Base-by-base conservation (phyloP, 306 rosid species). In the Acacia melanoxylon region DNA sequence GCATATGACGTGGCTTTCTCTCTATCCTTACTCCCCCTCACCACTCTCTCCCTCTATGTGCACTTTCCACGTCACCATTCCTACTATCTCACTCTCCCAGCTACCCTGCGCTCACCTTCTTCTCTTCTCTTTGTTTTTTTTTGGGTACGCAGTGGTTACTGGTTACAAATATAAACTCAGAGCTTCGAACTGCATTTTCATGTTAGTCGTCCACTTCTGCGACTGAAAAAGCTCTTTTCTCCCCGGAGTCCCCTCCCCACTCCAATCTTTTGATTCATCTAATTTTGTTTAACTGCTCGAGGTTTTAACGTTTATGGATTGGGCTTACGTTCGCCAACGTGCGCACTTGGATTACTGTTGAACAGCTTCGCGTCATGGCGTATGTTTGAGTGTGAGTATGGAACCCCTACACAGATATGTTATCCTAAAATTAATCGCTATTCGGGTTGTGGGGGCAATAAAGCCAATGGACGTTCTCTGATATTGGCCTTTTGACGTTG, bases 371-470 rank as follows among this genome's bases (percentile, higher is more conserved):
- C 5, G 63, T 2, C 63, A 54, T 61, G 67, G 35, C 31, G 6
- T 62, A 12, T 13, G 40, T 62, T 27, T 62, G 29, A 56, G 63
- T 56, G 27, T 10, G 13, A 56, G 63, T 56, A 56, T 56, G 29
- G 63, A 27, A 20, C 29, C 13, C 12, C 13, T n/a, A 6, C 63
- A n/a, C 14, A 1, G 14, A 56, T 56, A 22, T 6, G 3, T 25
- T 27, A 20, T 33, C 35, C 83, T 42, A 51, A 20, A 24, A 62
- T 12, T 12, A 13, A 51, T 25, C 24, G 46, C 31, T 6, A 29
- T 68, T 59, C 62, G 42, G 77, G 83, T 48, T 51, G n/a, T 45
- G 46, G 54, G 33, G 42, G 56, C 63, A 83, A 48, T 68, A n/a
- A 70, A 59, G 62, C 61, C 41, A 11, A 69, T 69, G 52, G 35